These are phyloP conservation scores for Bipolaris bicolor DNA, from an alignment of 2,329 filamentous ascomycete species.

Conservation along the genomic window DNA sequence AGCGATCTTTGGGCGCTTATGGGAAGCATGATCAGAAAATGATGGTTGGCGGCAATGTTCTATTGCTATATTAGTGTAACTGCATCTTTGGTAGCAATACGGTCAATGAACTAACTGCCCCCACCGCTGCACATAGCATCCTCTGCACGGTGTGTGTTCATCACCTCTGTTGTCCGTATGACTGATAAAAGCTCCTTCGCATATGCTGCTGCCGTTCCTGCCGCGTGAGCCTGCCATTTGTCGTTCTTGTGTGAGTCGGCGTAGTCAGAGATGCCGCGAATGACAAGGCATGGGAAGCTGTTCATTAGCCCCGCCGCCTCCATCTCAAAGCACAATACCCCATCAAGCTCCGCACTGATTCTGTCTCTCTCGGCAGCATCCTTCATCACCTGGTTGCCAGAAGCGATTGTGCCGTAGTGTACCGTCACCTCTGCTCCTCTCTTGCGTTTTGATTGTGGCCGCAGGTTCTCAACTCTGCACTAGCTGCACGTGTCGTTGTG, in stretches of 20 bases:
- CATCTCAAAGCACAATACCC: background rate
- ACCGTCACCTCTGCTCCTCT: slow-evolving; percentile 30
- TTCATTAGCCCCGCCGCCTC: no score
- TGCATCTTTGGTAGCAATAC: slow-evolving; percentile 1
- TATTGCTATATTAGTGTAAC: background rate
- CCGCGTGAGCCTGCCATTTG: slow-evolving; percentile 28
- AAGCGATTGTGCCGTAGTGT: slow-evolving; percentile 51
- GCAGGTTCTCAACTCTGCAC: slow-evolving; percentile 10
- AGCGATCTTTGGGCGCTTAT: slow-evolving; percentile 8
- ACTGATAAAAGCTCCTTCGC: slow-evolving; percentile 25
- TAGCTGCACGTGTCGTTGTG: slow-evolving; percentile 7
- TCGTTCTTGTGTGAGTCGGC: slow-evolving; percentile 16
- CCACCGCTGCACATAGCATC: slow-evolving; percentile 8
- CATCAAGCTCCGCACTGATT: slow-evolving; percentile 30
- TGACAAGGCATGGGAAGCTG: no score
- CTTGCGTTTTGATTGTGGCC: slow-evolving; percentile 9
- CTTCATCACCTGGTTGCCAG: slow-evolving; percentile 53
- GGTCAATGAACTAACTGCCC: slow-evolving; percentile 11
- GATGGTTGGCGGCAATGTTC: slow-evolving; percentile 1
- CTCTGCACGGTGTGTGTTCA: slow-evolving; percentile 9
- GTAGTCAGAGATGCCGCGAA: slow-evolving; percentile 28
- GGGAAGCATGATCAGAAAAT: slow-evolving; percentile 9
- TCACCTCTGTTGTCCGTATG: slow-evolving; percentile 16
- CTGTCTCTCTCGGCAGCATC: slow-evolving; percentile 47
- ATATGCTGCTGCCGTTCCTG: slow-evolving; percentile 27